These are phyloP conservation scores for Saccharomyces hybrid DNA, from an alignment of 1,139 yeast genomes.

Conservation along the genomic window DNA sequence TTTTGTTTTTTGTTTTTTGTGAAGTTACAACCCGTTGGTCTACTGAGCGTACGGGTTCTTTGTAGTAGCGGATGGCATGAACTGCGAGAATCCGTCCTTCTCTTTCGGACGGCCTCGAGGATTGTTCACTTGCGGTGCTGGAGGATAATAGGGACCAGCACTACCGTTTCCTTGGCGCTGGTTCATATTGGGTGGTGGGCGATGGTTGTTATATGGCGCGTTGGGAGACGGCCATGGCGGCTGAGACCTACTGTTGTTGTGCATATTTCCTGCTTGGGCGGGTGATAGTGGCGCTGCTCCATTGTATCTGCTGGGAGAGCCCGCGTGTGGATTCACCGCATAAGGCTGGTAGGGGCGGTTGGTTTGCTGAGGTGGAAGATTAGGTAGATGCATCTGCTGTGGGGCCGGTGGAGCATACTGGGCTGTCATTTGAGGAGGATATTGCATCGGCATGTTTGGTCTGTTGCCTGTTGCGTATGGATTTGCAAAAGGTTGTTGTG, in stretches of 20 bases:
- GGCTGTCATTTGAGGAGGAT: background rate
- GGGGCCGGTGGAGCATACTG: background rate
- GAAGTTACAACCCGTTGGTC: background rate
- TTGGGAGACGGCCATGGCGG: background rate
- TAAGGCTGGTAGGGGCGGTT: background rate
- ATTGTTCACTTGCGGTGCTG: slow-evolving; percentile 10
- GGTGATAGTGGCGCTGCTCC: background rate
- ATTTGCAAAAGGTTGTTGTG: background rate
- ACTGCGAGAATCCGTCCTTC: slow-evolving; percentile 26
- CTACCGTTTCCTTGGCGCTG: background rate
- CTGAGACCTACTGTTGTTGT: background rate
- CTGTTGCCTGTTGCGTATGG: background rate
- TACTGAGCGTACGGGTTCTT: slow-evolving; percentile 9
- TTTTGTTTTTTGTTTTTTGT: background rate
- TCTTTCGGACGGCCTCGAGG: slow-evolving; percentile 4
- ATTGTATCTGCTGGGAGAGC: background rate
- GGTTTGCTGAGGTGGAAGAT: background rate
- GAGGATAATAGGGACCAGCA: slow-evolving; percentile 7
- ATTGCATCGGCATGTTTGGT: background rate
- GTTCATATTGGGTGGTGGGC: slow-evolving; percentile 1
- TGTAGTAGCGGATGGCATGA: slow-evolving; percentile 21
- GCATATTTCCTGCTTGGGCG: background rate
- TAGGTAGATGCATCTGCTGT: background rate
- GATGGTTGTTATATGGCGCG: background rate
- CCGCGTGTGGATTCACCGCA: background rate